Conservation (phyloP, 2,329 filamentous ascomycete species). For the Ascochyta clinopodiicola region DNA sequence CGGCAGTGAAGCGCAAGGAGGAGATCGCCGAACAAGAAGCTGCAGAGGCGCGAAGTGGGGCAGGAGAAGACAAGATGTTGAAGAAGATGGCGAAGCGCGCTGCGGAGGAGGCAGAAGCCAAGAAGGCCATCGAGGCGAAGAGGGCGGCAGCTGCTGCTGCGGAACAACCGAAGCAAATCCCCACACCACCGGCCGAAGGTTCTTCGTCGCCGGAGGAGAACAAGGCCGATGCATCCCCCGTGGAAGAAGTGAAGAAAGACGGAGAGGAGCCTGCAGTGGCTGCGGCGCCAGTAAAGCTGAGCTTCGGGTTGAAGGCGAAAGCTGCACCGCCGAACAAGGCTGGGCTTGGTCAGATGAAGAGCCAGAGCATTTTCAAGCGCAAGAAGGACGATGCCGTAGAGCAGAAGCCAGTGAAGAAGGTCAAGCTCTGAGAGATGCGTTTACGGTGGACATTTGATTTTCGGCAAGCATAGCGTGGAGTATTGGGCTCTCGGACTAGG, state of each 20-base stretch:
- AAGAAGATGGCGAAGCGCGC: constrained; percentile 83
- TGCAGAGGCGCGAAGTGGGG: constrained; percentile 89
- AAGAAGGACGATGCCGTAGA: constrained; percentile 36
- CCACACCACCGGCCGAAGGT: constrained; percentile 43
- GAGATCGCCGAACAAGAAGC: constrained; percentile 82
- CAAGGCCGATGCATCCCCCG: constrained; percentile 57
- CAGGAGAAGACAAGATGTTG: constrained; percentile 83
- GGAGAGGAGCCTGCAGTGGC: constrained; percentile 47
- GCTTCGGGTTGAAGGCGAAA: constrained; percentile 44
- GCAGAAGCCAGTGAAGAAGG: constrained; percentile 43
- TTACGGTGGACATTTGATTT: background rate
- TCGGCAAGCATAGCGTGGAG: constrained; percentile 31
- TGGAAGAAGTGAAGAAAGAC: constrained; percentile 76
- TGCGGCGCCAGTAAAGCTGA: constrained; percentile 40
- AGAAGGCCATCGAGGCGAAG: constrained; percentile 48
- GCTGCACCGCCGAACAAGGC: constrained; percentile 33
- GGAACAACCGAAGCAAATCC: constrained; percentile 46
- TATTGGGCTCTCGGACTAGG: background rate
- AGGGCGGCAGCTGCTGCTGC: constrained; percentile 53
- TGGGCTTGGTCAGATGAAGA: constrained; percentile 44
- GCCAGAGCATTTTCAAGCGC: constrained; percentile 47
- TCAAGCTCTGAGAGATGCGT: constrained; percentile 34
- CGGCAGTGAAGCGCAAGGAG: constrained; percentile 80
- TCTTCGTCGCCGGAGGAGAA: constrained; percentile 24
- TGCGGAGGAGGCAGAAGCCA: constrained; percentile 59